Conservation (phyloP, 495 filamentous ascomycete species). For the Evansstolkia leycettana region DNA sequence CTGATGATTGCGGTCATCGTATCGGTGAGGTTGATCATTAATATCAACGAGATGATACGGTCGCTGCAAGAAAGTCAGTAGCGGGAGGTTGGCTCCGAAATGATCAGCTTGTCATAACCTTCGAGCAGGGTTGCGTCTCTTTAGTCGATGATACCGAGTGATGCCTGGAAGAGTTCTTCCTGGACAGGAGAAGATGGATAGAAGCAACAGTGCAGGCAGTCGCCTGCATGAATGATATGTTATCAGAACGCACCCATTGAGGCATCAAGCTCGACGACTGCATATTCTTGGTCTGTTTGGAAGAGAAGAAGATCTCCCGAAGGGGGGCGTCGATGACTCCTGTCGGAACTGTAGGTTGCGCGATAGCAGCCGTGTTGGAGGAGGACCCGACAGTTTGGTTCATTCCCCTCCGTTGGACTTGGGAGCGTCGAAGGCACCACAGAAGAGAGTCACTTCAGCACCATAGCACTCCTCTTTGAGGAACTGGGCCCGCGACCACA, state of each 20-base stretch:
- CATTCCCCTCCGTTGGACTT: slow-evolving; percentile 9
- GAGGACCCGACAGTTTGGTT: slow-evolving; percentile 22
- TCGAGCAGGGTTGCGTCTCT: too few species aligned
- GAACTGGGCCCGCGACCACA: too few species aligned
- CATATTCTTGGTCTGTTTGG: slow-evolving; percentile 9
- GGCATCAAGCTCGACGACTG: slow-evolving; percentile 1
- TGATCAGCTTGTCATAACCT: too few species aligned
- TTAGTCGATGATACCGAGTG: too few species aligned
- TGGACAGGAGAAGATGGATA: neutral
- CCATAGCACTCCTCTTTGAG: too few species aligned
- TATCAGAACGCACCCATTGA: slow-evolving; percentile 1
- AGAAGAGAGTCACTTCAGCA: too few species aligned
- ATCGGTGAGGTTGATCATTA: slow-evolving; percentile 15
- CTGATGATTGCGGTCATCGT: slow-evolving; percentile 26
- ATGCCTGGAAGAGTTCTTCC: neutral
- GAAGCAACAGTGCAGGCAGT: slow-evolving; percentile 1
- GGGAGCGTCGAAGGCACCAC: too few species aligned
- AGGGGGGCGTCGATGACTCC: neutral
- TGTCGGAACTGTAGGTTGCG: too few species aligned
- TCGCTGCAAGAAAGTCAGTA: too few species aligned
- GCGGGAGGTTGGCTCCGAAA: too few species aligned
- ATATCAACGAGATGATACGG: slow-evolving; percentile 1
- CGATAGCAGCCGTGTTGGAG: too few species aligned
- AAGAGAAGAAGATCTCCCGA: slow-evolving; percentile 15
- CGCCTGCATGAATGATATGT: slow-evolving; percentile 14